Base-by-base conservation (phyloP, 441 rosid species). In the Populus trichocarpa region DNA sequence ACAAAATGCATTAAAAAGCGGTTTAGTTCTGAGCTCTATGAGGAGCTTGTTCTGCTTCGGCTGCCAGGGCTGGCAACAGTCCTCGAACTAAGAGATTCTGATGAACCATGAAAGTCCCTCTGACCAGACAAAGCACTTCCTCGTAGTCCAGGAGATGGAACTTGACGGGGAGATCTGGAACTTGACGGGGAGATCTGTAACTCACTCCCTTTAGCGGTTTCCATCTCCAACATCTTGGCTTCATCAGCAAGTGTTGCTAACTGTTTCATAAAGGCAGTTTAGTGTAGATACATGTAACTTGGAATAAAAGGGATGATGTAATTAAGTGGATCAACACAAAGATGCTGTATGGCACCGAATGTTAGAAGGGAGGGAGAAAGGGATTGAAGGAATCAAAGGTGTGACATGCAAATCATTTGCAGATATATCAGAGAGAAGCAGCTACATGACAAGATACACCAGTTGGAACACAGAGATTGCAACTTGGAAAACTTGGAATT, bases 211-310 rank as follows among this genome's bases (percentile, higher is more conserved):
- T 79, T 87, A 3, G 70, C 61, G 64, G 78, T 82, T 80, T 89
- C 91, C 32, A 82, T 77, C 87, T 91, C 96, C 84, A 91, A 81
- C 74, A 8, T 77, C 83, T 87, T 88, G 5, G 92, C 91, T 87
- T 96, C 96, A 5, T 88, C 85, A 3, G 32, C 80, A 81, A 92
- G 78, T 91, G 84, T 78, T 57, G 87, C 84, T 57, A 92, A 81
- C 97, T 93, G 88, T 82, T 82, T 66, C 74, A 61, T n/a, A 28
- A 66, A 42, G 68, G 14, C 28, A 70, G 78, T 23, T 68, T 23
- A 40, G 0, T 72, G 13, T 23, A 23, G 33, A 65, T 12, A 4
- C 67, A 18, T 63, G 23, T 2, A 46, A 14, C 57, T 14, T 46
- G 18, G 6, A 46, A 46, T 20, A 20, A 61, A 20, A n/a, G 28